phyloP scores from a whole-genome alignment of 106 monocot genomes.

The Acorus gramineus region DNA sequence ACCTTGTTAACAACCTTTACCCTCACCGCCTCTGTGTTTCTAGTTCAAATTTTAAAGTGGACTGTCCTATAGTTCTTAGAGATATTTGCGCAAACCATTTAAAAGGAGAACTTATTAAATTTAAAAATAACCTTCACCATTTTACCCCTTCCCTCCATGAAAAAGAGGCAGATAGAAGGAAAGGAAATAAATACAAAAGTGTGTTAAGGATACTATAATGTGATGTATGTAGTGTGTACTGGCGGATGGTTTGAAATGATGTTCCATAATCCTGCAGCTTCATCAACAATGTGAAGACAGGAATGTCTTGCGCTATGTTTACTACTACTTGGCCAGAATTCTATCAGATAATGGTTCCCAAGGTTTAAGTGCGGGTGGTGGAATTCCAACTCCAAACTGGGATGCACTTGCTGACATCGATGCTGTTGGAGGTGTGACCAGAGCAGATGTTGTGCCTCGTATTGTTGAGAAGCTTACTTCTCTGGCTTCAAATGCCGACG shows the following conservation, averaged over 20 bases:
- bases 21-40: too few species aligned
- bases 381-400: constrained; percentile 99
- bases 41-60: too few species aligned
- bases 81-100: too few species aligned
- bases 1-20: too few species aligned
- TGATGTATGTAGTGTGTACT: background rate
- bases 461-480: constrained; percentile 77
- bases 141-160: too few species aligned
- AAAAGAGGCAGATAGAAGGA: too few species aligned
- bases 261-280: constrained; percentile 44
- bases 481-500: constrained; percentile 60
- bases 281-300: constrained; percentile 95
- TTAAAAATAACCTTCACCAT: too few species aligned
- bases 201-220: too few species aligned
- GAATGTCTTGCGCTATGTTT: constrained; percentile 92
- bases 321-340: constrained; percentile 98
- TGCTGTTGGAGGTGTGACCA: constrained; percentile 91
- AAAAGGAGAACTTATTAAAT: too few species aligned
- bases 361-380: constrained; percentile 79
- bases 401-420: constrained; percentile 99
- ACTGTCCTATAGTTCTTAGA: too few species aligned
- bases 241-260: too few species aligned
- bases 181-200: too few species aligned
- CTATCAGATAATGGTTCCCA: constrained; percentile 84
- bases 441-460: constrained; percentile 94